Evolutionary conservation across 495 filamentous ascomycete genomes (phyloP).

Genomic region (Penicillium malachiteum): DNA sequence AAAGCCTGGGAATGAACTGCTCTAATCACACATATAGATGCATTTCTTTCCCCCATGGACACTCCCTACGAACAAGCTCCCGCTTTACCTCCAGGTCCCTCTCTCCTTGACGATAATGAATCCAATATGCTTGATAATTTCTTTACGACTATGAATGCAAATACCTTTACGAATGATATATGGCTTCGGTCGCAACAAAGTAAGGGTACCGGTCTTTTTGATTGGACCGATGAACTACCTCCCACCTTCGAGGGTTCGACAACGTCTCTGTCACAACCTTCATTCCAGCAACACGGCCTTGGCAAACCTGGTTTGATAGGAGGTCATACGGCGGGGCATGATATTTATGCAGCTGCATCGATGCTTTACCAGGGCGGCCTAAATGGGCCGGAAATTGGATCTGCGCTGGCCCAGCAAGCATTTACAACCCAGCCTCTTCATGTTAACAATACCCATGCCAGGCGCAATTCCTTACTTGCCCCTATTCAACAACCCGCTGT

Average conservation of each 20-base stretch:
- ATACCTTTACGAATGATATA: slow-evolving; percentile 51
- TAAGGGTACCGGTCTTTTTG: slow-evolving; percentile 48
- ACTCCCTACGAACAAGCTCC: slow-evolving; percentile 57
- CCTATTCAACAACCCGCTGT: slow-evolving; percentile 12
- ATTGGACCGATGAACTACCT: slow-evolving; percentile 56
- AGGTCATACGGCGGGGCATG: slow-evolving; percentile 27
- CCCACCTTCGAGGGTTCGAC: slow-evolving; percentile 60
- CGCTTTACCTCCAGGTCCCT: slow-evolving; percentile 56
- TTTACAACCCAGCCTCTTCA: slow-evolving; percentile 27
- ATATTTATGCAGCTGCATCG: slow-evolving; percentile 53
- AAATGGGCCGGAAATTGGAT: slow-evolving; percentile 29
- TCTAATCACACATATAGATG: slow-evolving; percentile 27
- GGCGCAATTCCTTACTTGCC: slow-evolving; percentile 19
- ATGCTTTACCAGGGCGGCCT: slow-evolving; percentile 45
- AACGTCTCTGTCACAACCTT: slow-evolving; percentile 57
- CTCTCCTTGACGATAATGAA: slow-evolving; percentile 61
- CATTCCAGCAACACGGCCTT: slow-evolving; percentile 27
- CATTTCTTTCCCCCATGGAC: slow-evolving; percentile 48
- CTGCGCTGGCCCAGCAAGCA: slow-evolving; percentile 30
- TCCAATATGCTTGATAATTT: slow-evolving; percentile 60
- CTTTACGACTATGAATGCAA: slow-evolving; percentile 58
- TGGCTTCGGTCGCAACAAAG: slow-evolving; percentile 43
- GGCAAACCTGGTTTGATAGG: slow-evolving; percentile 24
- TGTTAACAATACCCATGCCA: background rate
- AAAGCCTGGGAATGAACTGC: background rate